Evolutionary conservation across 345 rosid species (phyloP).

Genomic region (Salix arbutifolia): DNA sequence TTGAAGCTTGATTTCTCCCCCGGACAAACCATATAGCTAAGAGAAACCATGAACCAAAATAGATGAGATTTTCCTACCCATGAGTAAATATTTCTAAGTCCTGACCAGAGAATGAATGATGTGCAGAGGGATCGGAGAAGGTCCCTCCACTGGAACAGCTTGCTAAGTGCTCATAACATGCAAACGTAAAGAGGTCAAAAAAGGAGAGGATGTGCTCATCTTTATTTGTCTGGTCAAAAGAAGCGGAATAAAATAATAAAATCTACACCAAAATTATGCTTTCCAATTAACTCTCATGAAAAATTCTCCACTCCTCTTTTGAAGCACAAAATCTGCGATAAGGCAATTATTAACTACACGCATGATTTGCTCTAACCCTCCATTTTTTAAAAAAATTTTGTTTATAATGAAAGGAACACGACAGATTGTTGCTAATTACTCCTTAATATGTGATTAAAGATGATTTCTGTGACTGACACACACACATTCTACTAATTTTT

Average conservation of each 20-base stretch:
- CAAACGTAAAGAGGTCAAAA: not conserved
- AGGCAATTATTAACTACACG: not conserved
- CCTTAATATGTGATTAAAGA: too few relatives aligned
- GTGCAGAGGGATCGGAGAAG: not conserved
- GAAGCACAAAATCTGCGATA: not conserved
- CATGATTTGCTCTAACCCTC: not conserved
- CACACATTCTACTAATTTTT: too few relatives aligned
- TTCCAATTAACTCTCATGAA: not conserved
- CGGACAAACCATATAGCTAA: too few relatives aligned
- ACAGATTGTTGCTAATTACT: too few relatives aligned
- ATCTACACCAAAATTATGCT: conserved; percentile 8
- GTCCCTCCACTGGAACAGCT: not conserved
- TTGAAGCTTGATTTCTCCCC: too few relatives aligned
- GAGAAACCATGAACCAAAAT: too few relatives aligned
- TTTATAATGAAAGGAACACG: too few relatives aligned
- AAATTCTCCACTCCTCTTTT: not conserved
- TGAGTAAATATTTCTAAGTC: too few relatives aligned
- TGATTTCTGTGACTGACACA: too few relatives aligned
- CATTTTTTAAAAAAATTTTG: not conserved
- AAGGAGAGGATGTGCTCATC: not conserved
- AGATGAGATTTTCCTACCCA: too few relatives aligned
- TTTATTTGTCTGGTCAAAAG: not conserved
- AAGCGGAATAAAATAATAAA: not conserved
- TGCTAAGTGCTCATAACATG: conserved; percentile 5
- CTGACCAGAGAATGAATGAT: not conserved